Base-by-base conservation (phyloP, 2,329 filamentous ascomycete species). In the Phaeophleospora eucalypticola region DNA sequence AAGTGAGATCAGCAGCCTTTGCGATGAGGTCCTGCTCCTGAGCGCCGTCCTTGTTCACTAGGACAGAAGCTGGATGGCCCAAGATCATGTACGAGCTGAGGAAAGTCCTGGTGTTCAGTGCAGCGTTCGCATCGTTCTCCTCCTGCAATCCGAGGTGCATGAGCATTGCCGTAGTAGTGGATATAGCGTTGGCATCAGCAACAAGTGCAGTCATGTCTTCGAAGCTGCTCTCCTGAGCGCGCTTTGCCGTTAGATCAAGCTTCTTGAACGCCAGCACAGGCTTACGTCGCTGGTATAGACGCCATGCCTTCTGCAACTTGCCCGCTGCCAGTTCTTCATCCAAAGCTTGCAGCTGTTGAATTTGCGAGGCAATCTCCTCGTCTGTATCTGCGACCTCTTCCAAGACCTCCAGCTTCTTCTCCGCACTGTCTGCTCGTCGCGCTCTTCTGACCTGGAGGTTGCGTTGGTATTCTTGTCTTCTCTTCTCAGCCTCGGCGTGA, bases 81-180 rank as follows among this genome's bases (percentile, higher is more conserved):
- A 89, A 71, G 51, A 91, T 89, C 44, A 93, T 73, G 63, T 86
- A 91, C 4, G 87, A 84, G 61, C 86, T 89, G 45, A 93, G 69
- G 59, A 91, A 91, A 1, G 84, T 89, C 58, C 86, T 77, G 34
- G 84, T 82, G 73, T 86, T 85, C 55, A 87, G 81, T 36, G 79
- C 76, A 2, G 75, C 68, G 2, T 79, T 78, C 32, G 79, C 81
- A 57, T 89, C 84, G 41, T 80, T 76, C 3, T 65, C 58, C 29
- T 71, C 65, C 16, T 74, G 66, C 43, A 91, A 69, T 1, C 83
- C 83, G 58, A 87, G 87, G 9, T 87, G 75, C 20, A 79, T 77
- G 49, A 91, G 75, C 14, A 90, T 73, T 48, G 78, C 77, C 16
- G 83, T 81, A 0, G 87, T 88, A 10, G 76, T 71, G 33, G 79